Evolutionary conservation across 2,329 filamentous ascomycete genomes (phyloP), one percentile per base, ranked within the genome.

Genomic region (Bisporella sp.): DNA sequence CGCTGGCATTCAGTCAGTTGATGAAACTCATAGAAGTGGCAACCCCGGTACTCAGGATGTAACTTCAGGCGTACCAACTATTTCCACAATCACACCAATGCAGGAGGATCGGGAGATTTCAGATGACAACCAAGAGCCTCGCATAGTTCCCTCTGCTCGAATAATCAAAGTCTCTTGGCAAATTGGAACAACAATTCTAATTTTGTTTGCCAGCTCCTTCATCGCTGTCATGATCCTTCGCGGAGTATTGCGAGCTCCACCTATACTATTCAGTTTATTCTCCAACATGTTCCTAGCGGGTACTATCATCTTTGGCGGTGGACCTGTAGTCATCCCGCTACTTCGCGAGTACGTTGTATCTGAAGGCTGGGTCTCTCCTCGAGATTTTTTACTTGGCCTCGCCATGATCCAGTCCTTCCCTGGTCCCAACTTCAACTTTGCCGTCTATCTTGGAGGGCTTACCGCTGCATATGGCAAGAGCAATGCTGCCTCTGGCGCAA

Each of bases 331-430:
- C 0, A 83, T 85, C 40, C 81, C 82, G 0, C 71, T 85, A 0
- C 69, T 85, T 1, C 71, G 79, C 11, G 75, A 81, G 54, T 80
- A 79, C 57, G 71, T 88, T 37, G 85, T 88, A 0, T 73, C 74
- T 0, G 81, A 84, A 21, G 80, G 81, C 6, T 89, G 84, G 84
- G 84, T 89, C 0, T 78, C 75, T 0, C 72, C 82, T 0, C 76
- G 85, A 5, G 82, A 89, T 62, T 89, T 89, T 61, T 70, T 89
- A 1, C 78, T 89, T 46, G 85, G 85, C 0, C 75, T 89, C 0
- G 85, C 85, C 6, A 74, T 89, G 47, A 82, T 81, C 13, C 85
- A 89, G 64, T 76, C 82, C 0, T 84, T 89, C 51, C 85, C 85
- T 0, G 81, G 80, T 0, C 80, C 80, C 0, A 78, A 79, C 56